Conservation (phyloP, 202 grass and related monocot species). For the Schoenoplectus tabernaemontani region DNA sequence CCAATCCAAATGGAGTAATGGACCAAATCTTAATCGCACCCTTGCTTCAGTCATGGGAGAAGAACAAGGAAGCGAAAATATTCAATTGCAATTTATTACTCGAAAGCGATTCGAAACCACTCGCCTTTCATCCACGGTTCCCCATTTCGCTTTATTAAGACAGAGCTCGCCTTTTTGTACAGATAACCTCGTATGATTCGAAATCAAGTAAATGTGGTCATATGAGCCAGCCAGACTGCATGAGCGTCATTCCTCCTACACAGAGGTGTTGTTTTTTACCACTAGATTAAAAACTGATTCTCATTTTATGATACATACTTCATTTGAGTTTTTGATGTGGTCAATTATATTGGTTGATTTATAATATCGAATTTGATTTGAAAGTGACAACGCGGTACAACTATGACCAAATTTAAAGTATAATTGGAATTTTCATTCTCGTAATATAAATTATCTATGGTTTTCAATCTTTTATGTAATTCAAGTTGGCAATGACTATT, state of each 20-base stretch:
- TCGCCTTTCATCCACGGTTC: neutral
- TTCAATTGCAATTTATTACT: constrained; percentile 10
- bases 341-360: neutral
- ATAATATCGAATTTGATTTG: neutral
- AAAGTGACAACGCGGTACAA: neutral
- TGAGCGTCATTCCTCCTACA: too few relatives aligned
- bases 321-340: neutral
- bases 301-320: too few relatives aligned
- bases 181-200: neutral
- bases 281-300: too few relatives aligned
- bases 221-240: too few relatives aligned
- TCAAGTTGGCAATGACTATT: too few relatives aligned
- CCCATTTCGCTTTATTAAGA: neutral
- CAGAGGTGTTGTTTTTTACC: too few relatives aligned
- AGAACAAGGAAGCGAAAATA: neutral
- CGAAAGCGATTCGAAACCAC: constrained; percentile 9
- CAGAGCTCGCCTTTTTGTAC: neutral
- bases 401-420: neutral
- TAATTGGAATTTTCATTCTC: neutral
- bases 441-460: neutral
- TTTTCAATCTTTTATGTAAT: too few relatives aligned
- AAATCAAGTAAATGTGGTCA: neutral
- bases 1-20: too few relatives aligned
- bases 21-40: neutral
- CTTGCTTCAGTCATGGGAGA: neutral